phyloP scores from a whole-genome alignment of 2,329 filamentous ascomycete genomes.

The Apiospora phragmitis region DNA sequence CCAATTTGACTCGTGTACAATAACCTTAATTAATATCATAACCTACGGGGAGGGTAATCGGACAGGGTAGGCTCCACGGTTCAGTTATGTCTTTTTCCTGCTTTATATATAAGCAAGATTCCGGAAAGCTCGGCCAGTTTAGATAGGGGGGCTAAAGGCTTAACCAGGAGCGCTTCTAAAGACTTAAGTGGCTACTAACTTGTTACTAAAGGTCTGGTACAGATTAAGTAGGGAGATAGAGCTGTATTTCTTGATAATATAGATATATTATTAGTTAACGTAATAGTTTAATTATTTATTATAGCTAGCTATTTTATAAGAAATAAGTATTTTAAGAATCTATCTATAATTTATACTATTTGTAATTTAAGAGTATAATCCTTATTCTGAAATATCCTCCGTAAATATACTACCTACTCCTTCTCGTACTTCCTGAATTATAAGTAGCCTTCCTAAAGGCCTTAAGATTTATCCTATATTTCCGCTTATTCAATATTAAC shows the following conservation, averaged over 20 bases:
- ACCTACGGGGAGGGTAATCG: neutral
- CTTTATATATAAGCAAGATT: neutral
- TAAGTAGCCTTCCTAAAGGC: neutral
- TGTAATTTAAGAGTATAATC: neutral
- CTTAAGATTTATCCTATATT: neutral
- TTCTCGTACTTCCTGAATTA: neutral
- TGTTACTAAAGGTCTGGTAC: neutral
- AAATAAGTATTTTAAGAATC: neutral
- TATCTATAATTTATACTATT: neutral
- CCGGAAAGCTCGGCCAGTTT: neutral
- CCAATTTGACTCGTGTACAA: neutral
- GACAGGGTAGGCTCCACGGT: neutral
- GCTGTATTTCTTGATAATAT: neutral
- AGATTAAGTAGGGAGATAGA: neutral
- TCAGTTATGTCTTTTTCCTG: neutral
- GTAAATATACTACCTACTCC: neutral
- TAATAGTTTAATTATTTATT: neutral
- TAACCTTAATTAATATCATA: neutral
- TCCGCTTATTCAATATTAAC: slow-evolving; percentile 2
- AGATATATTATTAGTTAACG: neutral
- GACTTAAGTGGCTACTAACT: neutral
- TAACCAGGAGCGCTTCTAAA: neutral
- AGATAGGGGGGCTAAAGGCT: neutral
- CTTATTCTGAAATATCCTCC: slow-evolving; percentile 5
- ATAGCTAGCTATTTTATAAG: neutral